These are phyloP conservation scores for Pseudozyma flocculosa DNA, from an alignment of 1,284 basidiomycete species.

Conservation along the genomic window DNA sequence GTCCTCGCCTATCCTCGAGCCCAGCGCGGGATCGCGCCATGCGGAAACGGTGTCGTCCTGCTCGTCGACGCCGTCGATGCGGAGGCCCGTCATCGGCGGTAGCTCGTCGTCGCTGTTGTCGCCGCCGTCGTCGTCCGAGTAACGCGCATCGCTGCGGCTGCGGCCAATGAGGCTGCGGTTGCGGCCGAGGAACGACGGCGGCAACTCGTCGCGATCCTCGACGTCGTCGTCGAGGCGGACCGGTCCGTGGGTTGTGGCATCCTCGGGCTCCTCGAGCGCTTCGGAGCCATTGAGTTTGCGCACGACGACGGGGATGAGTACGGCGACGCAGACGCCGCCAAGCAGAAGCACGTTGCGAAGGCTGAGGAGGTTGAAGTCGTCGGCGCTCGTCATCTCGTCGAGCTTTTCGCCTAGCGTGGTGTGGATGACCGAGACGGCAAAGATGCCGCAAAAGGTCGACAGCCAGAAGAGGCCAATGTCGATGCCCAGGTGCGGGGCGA, in stretches of 20 bases:
- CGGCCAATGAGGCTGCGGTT: constrained; percentile 8
- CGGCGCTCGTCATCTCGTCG: constrained; percentile 89
- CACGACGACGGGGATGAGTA: constrained; percentile 75
- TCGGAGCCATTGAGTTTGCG: constrained; percentile 8
- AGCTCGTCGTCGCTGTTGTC: constrained; percentile 18
- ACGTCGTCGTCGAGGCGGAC: constrained; percentile 20
- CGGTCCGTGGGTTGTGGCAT: constrained; percentile 4
- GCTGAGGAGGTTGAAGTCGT: constrained; percentile 88
- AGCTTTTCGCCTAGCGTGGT: constrained; percentile 85
- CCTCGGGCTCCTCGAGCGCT: constrained; percentile 12
- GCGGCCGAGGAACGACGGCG: constrained; percentile 6
- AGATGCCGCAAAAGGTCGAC: constrained; percentile 84
- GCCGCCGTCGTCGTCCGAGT: constrained; percentile 1
- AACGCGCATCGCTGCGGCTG: not conserved
- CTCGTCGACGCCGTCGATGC: constrained; percentile 8
- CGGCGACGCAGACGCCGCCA: constrained; percentile 79
- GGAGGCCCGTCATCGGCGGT: constrained; percentile 9
- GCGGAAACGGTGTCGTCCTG: constrained; percentile 14
- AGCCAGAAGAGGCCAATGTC: constrained; percentile 81
- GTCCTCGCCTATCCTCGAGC: constrained; percentile 4
- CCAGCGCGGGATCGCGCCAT: constrained; percentile 6
- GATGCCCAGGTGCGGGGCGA: constrained; percentile 91
- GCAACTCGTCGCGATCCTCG: constrained; percentile 15
- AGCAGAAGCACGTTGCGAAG: constrained; percentile 81
- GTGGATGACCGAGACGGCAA: constrained; percentile 89